Evolutionary conservation across 495 filamentous ascomycete genomes (phyloP).

Genomic region (Penicillium bialowiezense): DNA sequence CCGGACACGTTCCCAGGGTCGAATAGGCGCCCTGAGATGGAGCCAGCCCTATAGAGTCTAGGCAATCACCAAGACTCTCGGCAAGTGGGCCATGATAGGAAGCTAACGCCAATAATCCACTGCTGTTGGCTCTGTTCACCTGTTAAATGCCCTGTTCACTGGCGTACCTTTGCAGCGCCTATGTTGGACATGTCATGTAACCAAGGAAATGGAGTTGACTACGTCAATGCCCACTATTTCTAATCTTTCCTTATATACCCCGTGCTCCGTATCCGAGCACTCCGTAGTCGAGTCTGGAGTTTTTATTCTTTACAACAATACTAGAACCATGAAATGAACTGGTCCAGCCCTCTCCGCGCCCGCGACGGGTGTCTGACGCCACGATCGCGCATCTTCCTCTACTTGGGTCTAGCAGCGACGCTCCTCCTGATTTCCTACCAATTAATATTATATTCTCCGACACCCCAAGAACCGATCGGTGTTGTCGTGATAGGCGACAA

Average conservation of each 20-base stretch:
- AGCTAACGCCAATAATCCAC: neutral
- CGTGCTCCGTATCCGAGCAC: too few species aligned
- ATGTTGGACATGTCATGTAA: neutral
- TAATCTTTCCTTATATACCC: neutral
- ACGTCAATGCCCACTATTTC: neutral
- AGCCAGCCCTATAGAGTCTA: neutral
- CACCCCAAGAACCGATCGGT: constrained; percentile 1
- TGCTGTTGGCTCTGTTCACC: too few species aligned
- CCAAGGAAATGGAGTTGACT: constrained; percentile 4
- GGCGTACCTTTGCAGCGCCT: too few species aligned
- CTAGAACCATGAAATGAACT: too few species aligned
- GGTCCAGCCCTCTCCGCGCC: too few species aligned
- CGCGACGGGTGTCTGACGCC: neutral
- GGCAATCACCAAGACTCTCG: neutral
- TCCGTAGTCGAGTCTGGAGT: too few species aligned
- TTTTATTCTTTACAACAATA: too few species aligned
- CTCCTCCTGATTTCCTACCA: constrained; percentile 22
- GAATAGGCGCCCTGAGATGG: neutral
- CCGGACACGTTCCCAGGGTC: too few species aligned
- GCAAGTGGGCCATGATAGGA: neutral
- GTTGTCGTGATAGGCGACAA: neutral
- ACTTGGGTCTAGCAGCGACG: constrained; percentile 13
- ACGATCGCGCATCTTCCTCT: constrained; percentile 15
- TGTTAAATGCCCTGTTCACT: too few species aligned
- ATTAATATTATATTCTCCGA: constrained; percentile 14